Evolutionary conservation across 345 rosid species (phyloP).

Genomic region (Linum tenue): DNA sequence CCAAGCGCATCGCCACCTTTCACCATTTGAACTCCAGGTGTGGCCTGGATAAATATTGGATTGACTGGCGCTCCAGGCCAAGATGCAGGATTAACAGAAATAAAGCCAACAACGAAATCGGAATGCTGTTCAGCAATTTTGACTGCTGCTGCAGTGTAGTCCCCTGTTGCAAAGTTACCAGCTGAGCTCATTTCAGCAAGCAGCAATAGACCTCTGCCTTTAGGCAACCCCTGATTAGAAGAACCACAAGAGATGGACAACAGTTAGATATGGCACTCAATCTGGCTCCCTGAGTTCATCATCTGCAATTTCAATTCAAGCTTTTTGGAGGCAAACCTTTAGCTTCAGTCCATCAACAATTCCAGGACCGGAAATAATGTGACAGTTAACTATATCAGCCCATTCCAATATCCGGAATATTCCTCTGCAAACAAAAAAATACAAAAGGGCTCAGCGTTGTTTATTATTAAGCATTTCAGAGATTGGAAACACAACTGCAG

Average conservation of each 20-base stretch:
- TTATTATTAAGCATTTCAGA: not conserved
- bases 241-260: not conserved
- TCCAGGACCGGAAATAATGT: constrained; percentile 91
- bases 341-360: constrained; percentile 85
- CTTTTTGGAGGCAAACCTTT: constrained; percentile 43
- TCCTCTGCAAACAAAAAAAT: constrained; percentile 41
- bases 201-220: constrained; percentile 76
- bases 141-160: constrained; percentile 85
- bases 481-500: not conserved
- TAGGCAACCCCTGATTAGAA: constrained; percentile 65
- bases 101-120: constrained; percentile 92
- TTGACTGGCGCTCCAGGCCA: constrained; percentile 78
- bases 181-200: constrained; percentile 99
- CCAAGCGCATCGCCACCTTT: constrained; percentile 87
- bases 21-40: constrained; percentile 97
- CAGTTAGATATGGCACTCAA: constrained; percentile 7
- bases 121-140: constrained; percentile 92
- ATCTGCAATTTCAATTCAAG: not conserved
- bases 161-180: constrained; percentile 91
- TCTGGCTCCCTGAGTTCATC: not conserved
- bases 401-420: constrained; percentile 75
- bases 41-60: constrained; percentile 89
- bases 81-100: constrained; percentile 90
- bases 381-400: constrained; percentile 92
- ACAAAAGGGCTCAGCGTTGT: constrained; percentile 5